Evolutionary conservation across 83 land plant species (phyloP), one percentile per base, ranked within the genome.

Genomic region (Larix sibirica): DNA sequence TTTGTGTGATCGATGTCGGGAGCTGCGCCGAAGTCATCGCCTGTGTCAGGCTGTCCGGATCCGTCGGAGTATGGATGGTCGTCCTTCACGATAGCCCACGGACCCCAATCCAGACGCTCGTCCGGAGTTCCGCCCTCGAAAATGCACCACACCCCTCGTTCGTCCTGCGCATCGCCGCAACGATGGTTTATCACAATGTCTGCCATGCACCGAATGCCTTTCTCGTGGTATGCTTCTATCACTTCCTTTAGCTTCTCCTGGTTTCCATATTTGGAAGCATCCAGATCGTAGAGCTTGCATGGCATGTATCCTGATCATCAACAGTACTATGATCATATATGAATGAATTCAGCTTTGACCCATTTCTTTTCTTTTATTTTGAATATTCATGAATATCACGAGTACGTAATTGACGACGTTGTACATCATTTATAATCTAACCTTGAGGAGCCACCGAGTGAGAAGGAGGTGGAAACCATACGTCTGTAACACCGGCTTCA

Each of bases 401-500:
- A 28, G 28, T 23, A n/a, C 14, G 23, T 79, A 12, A 26, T 23
- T 42, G 21, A 56, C 3, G 24, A 23, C 59, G n/a, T 4, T n/a
- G 0, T 24, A 21, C 28, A 36, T n/a, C 50, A 38, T 14, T 10
- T 20, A 1, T 69, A 17, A 16, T 38, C 26, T 12, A 20, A 94
- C 97, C 98, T 85, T 96, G 83, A 23, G 84, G 79, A 59, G 91
- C 88, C 12, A 88, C 93, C 1, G 97, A 90, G 28, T 96, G 97
- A 6, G 94, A 86, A 20, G 95, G 87, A 16, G 98, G 98, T 26
- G 98, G 98, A 26, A 96, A 91, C 98, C 98, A 96, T 7, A 92
- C 88, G 77, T 92, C 95, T 18, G 98, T 94, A n/a, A 94, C 84
- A 20, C 95, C 95, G 36, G 90, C 89, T 42, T 58, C 77, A n/a